phyloP scores from a whole-genome alignment of 2,329 filamentous ascomycete genomes.

The Grosmannia huntii region DNA sequence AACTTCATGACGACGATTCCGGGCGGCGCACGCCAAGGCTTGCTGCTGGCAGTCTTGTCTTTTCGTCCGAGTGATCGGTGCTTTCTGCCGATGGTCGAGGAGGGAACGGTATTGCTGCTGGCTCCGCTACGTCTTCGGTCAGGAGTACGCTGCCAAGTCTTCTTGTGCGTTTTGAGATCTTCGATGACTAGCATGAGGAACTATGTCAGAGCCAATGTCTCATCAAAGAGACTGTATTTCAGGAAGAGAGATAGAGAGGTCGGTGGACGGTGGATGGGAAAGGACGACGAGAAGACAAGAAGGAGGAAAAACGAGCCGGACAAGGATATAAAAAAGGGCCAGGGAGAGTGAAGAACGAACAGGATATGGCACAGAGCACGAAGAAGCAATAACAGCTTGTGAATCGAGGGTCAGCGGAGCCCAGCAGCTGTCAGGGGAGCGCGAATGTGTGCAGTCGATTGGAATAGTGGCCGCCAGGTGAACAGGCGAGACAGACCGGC shows the following conservation, averaged over 20 bases:
- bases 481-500: not conserved
- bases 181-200: constrained; percentile 37
- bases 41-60: constrained; percentile 5
- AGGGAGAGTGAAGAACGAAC: not conserved
- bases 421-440: not conserved
- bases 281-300: not conserved
- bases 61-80: not conserved
- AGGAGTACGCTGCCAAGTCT: constrained; percentile 27
- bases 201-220: not conserved
- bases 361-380: not conserved
- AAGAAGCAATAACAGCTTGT: not conserved
- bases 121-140: constrained; percentile 5
- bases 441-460: not conserved
- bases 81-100: not conserved
- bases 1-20: constrained; percentile 63
- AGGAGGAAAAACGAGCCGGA: not conserved
- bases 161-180: constrained; percentile 29
- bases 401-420: not conserved
- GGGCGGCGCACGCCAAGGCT: constrained; percentile 27
- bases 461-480: not conserved
- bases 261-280: not conserved
- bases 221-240: not conserved
- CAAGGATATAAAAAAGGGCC: not conserved
- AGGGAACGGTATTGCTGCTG: constrained; percentile 1
- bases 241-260: not conserved